These are phyloP conservation scores for Elaeis guineensis DNA, from an alignment of 176 grass and related monocot genomes.

Conservation along the genomic window DNA sequence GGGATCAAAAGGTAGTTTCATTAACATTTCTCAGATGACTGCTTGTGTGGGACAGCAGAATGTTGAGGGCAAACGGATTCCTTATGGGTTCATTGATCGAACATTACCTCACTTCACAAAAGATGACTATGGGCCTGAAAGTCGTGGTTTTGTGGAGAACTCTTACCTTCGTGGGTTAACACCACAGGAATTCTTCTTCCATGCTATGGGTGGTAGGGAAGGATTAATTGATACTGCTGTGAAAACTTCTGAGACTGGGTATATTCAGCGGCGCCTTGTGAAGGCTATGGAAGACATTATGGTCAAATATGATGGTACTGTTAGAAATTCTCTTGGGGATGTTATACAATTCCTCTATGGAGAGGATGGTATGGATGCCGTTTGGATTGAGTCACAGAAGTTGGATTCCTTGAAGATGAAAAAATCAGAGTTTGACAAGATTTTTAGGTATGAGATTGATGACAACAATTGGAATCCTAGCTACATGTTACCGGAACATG, in stretches of 20 bases:
- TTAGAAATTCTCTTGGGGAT: conserved; percentile 89
- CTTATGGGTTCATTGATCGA: conserved; percentile 81
- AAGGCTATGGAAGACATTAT: conserved; percentile 99
- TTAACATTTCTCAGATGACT: conserved; percentile 99
- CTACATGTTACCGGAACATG: conserved; percentile 91
- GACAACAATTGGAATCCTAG: conserved; percentile 83
- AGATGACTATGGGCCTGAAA: conserved; percentile 83
- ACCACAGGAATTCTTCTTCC: conserved; percentile 90
- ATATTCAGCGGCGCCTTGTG: conserved; percentile 86
- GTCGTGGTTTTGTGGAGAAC: conserved; percentile 97
- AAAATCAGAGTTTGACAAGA: conserved; percentile 60
- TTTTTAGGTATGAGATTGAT: conserved; percentile 83
- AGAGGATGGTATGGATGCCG: conserved; percentile 98
- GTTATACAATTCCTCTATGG: conserved; percentile 97
- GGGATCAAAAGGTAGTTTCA: conserved; percentile 91
- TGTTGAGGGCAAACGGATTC: conserved; percentile 98
- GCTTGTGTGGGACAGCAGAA: conserved; percentile 98
- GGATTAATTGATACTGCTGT: conserved; percentile 89
- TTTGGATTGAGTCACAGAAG: conserved; percentile 93
- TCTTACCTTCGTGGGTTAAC: conserved; percentile 94
- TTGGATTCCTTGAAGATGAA: conserved; percentile 96
- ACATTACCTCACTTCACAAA: conserved; percentile 95
- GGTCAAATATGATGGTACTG: conserved; percentile 97
- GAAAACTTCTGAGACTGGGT: conserved; percentile 83
- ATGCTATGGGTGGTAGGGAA: conserved; percentile 83